Evolutionary conservation across 2,329 filamentous ascomycete genomes (phyloP).

Genomic region (Ophiosphaerella narmari): DNA sequence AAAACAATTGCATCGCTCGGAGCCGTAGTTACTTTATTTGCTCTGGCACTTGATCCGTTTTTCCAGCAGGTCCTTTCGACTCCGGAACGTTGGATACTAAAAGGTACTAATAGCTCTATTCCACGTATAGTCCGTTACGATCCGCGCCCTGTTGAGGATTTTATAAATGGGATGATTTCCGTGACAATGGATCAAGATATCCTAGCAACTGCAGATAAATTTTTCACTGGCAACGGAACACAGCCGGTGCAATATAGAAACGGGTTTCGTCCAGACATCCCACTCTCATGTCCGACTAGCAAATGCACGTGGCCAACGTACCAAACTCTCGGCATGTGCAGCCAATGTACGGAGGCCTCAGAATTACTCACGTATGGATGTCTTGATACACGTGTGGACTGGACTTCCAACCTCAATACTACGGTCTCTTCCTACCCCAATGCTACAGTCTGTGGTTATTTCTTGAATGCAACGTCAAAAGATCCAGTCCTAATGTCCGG

Average conservation of each 20-base stretch:
- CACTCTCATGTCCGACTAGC: constrained; percentile 31
- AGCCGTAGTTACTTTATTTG: constrained; percentile 25
- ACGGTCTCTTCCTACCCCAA: constrained; percentile 12
- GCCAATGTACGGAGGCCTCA: constrained; percentile 19
- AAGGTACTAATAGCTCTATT: constrained; percentile 15
- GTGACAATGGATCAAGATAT: constrained; percentile 4
- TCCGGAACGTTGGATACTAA: constrained; percentile 22
- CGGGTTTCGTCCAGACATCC: constrained; percentile 28
- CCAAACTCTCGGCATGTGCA: constrained; percentile 32
- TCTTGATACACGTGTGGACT: constrained; percentile 14
- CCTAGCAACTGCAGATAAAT: background rate
- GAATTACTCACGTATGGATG: constrained; percentile 14
- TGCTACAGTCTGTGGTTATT: constrained; percentile 30
- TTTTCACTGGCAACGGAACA: constrained; percentile 25
- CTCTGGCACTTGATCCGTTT: constrained; percentile 33
- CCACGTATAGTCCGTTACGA: constrained; percentile 11
- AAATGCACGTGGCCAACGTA: constrained; percentile 38
- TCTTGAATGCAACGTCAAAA: constrained; percentile 22
- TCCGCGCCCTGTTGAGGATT: background rate
- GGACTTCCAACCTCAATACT: constrained; percentile 11
- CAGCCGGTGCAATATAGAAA: constrained; percentile 26
- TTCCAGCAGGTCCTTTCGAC: constrained; percentile 40
- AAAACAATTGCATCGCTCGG: constrained; percentile 27
- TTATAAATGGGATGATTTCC: background rate
- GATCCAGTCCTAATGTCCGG: constrained; percentile 23